Conservation (phyloP, 129 eudicot species). For the Solidago caesia region DNA sequence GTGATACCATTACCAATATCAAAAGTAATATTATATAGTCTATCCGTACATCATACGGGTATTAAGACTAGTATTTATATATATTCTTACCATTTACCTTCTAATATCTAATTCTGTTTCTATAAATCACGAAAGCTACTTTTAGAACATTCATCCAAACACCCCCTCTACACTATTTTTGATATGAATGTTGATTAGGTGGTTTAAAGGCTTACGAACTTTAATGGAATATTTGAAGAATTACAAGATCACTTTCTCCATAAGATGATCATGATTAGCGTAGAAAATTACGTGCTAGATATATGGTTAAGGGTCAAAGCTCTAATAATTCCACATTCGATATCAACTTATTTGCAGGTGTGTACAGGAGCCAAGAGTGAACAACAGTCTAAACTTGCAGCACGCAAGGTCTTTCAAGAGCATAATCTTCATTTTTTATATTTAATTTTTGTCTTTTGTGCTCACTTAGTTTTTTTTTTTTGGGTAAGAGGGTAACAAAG, state of each 20-base stretch:
- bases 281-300: neutral
- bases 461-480: neutral
- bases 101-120: neutral
- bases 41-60: neutral
- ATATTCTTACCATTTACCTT: too few relatives aligned
- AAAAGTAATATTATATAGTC: neutral
- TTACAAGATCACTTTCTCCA: neutral
- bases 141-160: neutral
- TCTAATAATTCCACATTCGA: neutral
- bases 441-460: neutral
- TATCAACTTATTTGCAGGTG: conserved; percentile 42
- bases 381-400: conserved; percentile 78
- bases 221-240: neutral
- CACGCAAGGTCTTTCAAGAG: conserved; percentile 58
- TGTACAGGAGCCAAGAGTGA: conserved; percentile 98
- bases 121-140: neutral
- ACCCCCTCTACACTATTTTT: neutral
- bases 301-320: neutral
- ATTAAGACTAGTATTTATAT: neutral
- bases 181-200: neutral
- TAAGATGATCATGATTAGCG: neutral
- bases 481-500: too few relatives aligned
- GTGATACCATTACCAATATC: too few relatives aligned
- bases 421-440: neutral
- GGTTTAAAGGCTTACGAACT: neutral